Conservation (phyloP, 2,329 filamentous ascomycete genomes). For the Aureobasidium mangrovei region DNA sequence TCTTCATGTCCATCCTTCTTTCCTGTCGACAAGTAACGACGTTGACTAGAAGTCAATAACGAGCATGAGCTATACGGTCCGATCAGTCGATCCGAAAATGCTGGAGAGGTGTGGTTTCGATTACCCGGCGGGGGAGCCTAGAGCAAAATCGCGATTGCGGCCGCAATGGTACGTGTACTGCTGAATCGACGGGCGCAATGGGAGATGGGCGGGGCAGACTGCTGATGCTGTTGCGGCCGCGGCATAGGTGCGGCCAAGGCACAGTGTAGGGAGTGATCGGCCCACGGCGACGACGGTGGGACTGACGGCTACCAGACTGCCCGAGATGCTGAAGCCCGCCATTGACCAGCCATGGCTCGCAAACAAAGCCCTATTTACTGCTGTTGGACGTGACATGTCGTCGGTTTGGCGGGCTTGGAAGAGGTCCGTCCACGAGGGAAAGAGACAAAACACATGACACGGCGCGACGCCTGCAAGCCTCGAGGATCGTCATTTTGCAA, state of each 20-base stretch:
- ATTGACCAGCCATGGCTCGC: slow-evolving; percentile 10
- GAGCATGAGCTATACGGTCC: background rate
- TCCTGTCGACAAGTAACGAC: background rate
- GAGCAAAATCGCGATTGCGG: background rate
- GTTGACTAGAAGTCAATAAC: background rate
- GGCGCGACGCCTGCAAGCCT: background rate
- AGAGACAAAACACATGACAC: slow-evolving; percentile 4
- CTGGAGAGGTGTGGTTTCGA: background rate
- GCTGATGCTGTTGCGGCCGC: slow-evolving; percentile 1
- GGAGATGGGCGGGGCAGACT: background rate
- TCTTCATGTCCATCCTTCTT: background rate
- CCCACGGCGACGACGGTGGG: background rate
- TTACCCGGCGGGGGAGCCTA: slow-evolving; percentile 2
- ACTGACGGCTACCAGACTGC: slow-evolving; percentile 1
- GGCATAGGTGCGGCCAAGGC: background rate
- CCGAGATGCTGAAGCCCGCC: background rate
- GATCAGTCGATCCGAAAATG: background rate
- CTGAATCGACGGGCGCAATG: background rate
- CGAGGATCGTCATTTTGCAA: slow-evolving; percentile 8
- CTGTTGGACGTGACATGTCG: slow-evolving; percentile 10
- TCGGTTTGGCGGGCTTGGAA: slow-evolving; percentile 6
- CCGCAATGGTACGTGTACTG: background rate
- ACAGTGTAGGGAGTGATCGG: slow-evolving; percentile 3
- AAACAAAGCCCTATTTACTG: slow-evolving; percentile 3
- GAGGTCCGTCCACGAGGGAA: background rate